Conservation (phyloP, 768 basidiomycete genomes). For the Pleurotus djamor region DNA sequence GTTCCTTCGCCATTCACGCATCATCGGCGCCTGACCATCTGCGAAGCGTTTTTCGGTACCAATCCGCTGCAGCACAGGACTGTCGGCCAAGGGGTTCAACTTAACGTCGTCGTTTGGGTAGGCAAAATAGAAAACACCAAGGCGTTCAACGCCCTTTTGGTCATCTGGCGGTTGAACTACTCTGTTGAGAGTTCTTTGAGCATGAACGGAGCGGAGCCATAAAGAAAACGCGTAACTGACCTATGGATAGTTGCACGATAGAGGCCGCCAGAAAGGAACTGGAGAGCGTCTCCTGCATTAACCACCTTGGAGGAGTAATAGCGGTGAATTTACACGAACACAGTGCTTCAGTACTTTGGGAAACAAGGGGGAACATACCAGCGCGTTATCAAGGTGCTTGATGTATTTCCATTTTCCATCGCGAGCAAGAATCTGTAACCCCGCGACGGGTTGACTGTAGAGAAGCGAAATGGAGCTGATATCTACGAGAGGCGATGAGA, state of each 20-base stretch:
- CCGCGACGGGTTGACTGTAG: slow-evolving; percentile 48
- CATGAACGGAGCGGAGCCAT: neutral
- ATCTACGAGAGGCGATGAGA: slow-evolving; percentile 22
- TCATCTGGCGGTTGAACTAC: slow-evolving; percentile 48
- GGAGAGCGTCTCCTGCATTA: slow-evolving; percentile 46
- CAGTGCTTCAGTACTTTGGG: neutral
- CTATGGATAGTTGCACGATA: slow-evolving; percentile 48
- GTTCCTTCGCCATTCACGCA: slow-evolving; percentile 37
- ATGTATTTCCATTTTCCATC: slow-evolving; percentile 44
- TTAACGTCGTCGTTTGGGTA: slow-evolving; percentile 39
- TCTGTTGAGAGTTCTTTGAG: slow-evolving; percentile 13
- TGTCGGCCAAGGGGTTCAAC: slow-evolving; percentile 34
- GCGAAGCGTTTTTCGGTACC: slow-evolving; percentile 30
- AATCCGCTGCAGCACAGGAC: slow-evolving; percentile 37
- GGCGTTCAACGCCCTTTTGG: slow-evolving; percentile 38
- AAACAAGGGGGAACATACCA: slow-evolving; percentile 21
- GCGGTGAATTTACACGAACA: neutral
- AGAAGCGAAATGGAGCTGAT: slow-evolving; percentile 42
- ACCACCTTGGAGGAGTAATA: slow-evolving; percentile 24
- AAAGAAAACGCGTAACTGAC: neutral
- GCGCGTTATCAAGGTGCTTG: slow-evolving; percentile 41
- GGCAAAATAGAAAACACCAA: slow-evolving; percentile 46
- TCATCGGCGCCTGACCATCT: slow-evolving; percentile 36
- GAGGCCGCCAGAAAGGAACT: slow-evolving; percentile 45
- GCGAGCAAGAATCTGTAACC: slow-evolving; percentile 38